These are phyloP conservation scores for Scutellaria minor DNA, from an alignment of 257 asterid genomes.

Conservation along the genomic window DNA sequence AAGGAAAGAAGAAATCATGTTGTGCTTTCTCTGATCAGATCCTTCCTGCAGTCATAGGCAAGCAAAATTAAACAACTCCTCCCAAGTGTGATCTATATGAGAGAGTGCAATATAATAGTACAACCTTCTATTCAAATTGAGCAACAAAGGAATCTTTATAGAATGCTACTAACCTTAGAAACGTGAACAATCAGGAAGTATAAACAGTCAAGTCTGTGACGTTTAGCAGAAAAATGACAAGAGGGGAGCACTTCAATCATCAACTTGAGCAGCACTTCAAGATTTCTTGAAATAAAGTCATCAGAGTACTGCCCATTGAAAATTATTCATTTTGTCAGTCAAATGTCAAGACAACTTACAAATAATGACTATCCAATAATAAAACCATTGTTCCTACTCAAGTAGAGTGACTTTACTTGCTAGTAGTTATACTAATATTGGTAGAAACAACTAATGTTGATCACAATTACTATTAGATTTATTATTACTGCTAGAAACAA, in stretches of 20 bases:
- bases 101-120: conserved; percentile 5
- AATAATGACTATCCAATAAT: not conserved
- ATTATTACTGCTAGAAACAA: not conserved
- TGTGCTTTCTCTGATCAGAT: conserved; percentile 59
- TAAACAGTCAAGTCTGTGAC: conserved; percentile 86
- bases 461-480: not conserved
- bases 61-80: conserved; percentile 23
- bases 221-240: conserved; percentile 93
- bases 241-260: conserved; percentile 88
- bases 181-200: conserved; percentile 75
- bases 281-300: conserved; percentile 67
- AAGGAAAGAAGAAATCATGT: conserved; percentile 66
- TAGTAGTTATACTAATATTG: not conserved
- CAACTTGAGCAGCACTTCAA: conserved; percentile 63
- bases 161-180: conserved; percentile 59
- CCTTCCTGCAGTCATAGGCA: conserved; percentile 57
- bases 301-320: conserved; percentile 55
- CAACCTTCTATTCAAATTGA: conserved; percentile 19
- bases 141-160: conserved; percentile 19
- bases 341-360: conserved; percentile 17
- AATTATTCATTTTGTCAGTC: conserved; percentile 23
- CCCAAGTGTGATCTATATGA: not conserved
- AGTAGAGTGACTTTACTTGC: too few relatives aligned
- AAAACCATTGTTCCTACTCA: too few relatives aligned
- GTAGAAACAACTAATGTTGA: not conserved